Percentiles rank a stretch among this genome's conserved stretches.
Conservation (phyloP, 2,329 filamentous ascomycete species). For the Purpureocillium takamizusanense region DNA sequence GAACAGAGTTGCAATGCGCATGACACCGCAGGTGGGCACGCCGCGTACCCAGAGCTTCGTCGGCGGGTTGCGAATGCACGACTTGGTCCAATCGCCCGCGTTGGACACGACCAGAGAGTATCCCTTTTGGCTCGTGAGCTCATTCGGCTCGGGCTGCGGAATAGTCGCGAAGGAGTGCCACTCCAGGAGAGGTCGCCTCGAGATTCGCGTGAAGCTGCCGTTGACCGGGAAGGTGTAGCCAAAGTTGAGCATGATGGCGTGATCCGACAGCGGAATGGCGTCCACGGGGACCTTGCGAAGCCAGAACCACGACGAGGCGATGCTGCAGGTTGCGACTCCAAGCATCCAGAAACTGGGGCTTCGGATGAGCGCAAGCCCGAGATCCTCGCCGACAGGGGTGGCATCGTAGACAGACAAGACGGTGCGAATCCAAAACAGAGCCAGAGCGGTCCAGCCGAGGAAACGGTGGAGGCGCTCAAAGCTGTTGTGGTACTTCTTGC, state of each 20-base stretch:
- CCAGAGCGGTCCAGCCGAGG: slow-evolving; percentile 59
- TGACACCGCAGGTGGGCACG: slow-evolving; percentile 56
- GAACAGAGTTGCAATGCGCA: slow-evolving; percentile 60
- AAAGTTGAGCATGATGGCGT: slow-evolving; percentile 65
- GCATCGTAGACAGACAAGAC: slow-evolving; percentile 43
- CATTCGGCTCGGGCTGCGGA: slow-evolving; percentile 37
- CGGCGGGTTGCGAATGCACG: slow-evolving; percentile 53
- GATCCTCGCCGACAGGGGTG: slow-evolving; percentile 19
- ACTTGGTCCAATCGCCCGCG: slow-evolving; percentile 66
- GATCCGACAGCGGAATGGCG: slow-evolving; percentile 58
- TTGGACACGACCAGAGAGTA: slow-evolving; percentile 65
- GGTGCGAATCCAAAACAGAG: slow-evolving; percentile 55
- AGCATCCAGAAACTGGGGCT: slow-evolving; percentile 58
- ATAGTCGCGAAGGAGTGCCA: slow-evolving; percentile 74
- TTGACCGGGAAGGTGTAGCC: slow-evolving; percentile 49
- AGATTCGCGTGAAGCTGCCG: slow-evolving; percentile 41
- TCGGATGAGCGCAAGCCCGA: slow-evolving; percentile 26
- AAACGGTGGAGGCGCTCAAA: slow-evolving; percentile 68
- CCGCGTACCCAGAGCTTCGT: slow-evolving; percentile 59
- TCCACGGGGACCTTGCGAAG: slow-evolving; percentile 59
- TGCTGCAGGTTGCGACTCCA: slow-evolving; percentile 50
- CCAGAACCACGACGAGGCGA: slow-evolving; percentile 65
- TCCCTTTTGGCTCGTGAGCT: slow-evolving; percentile 24
- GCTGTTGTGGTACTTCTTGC: slow-evolving; percentile 53
- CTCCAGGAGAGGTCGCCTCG: slow-evolving; percentile 55